Evolutionary conservation across 176 grass and related monocot genomes (phyloP).

Genomic region (Oryza officinalis): DNA sequence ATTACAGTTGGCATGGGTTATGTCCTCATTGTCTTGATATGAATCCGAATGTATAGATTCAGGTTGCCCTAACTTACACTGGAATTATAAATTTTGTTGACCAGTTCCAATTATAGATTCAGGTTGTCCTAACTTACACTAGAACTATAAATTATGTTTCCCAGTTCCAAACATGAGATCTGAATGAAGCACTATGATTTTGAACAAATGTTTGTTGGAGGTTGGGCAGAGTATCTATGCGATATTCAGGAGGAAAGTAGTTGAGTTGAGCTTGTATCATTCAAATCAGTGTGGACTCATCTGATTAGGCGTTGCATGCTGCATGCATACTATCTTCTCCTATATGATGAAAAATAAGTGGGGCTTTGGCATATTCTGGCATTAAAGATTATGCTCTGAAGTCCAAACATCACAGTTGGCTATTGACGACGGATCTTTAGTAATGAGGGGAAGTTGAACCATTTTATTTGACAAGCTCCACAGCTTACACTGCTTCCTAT

Average conservation of each 20-base stretch:
- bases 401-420: background rate
- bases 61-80: background rate
- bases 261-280: background rate
- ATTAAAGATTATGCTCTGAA: background rate
- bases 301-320: conserved; percentile 7
- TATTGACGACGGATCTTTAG: background rate
- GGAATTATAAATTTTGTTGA: background rate
- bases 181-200: background rate
- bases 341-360: background rate
- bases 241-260: background rate
- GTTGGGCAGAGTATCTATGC: background rate
- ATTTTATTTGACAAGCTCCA: background rate
- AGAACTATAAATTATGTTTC: background rate
- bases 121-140: background rate
- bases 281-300: background rate
- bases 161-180: background rate
- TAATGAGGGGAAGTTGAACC: background rate
- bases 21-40: background rate
- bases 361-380: background rate
- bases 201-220: background rate
- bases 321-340: background rate
- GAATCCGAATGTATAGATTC: background rate
- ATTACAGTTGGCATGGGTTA: background rate
- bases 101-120: background rate
- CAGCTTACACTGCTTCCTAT: background rate